A percentile compares a stretch with the other conserved stretches of the same genome.
phyloP scores from a whole-genome alignment of 2,329 filamentous ascomycete species.

The Aspergillus nomiae region DNA sequence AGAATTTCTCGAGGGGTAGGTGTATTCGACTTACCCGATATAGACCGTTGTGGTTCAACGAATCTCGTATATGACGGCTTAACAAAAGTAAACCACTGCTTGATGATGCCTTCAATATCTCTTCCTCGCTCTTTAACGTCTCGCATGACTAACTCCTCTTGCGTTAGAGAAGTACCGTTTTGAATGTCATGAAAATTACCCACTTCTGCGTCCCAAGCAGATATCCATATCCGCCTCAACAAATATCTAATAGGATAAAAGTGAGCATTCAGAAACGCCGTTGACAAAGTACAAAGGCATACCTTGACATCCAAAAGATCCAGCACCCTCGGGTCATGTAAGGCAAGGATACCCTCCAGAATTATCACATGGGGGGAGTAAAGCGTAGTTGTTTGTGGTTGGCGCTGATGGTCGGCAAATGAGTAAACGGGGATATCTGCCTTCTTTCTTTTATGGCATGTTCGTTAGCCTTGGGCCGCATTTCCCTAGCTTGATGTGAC shows the following conservation, averaged over 20 bases:
- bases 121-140: slow-evolving; percentile 87
- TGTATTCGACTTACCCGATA: slow-evolving; percentile 62
- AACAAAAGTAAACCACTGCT: slow-evolving; percentile 95
- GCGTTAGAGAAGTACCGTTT: slow-evolving; percentile 20
- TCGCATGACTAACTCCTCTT: slow-evolving; percentile 64
- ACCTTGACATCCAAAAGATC: slow-evolving; percentile 90
- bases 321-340: slow-evolving; percentile 83
- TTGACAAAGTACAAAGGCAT: slow-evolving; percentile 18
- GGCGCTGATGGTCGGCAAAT: slow-evolving; percentile 83
- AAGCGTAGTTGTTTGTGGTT: slow-evolving; percentile 78
- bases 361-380: slow-evolving; percentile 97
- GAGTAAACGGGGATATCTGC: slow-evolving; percentile 95
- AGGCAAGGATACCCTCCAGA: slow-evolving; percentile 91
- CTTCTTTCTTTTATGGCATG: slow-evolving; percentile 34
- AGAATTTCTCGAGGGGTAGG: neutral
- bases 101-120: slow-evolving; percentile 93
- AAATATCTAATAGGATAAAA: slow-evolving; percentile 66
- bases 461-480: slow-evolving; percentile 14
- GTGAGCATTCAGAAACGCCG: slow-evolving; percentile 14
- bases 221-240: slow-evolving; percentile 95
- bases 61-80: slow-evolving; percentile 96
- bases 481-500: neutral
- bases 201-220: slow-evolving; percentile 85
- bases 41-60: slow-evolving; percentile 86
- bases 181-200: slow-evolving; percentile 30